These are phyloP conservation scores for Porphyrellus sp. DNA, from an alignment of 1,284 basidiomycete genomes.

Conservation along the genomic window DNA sequence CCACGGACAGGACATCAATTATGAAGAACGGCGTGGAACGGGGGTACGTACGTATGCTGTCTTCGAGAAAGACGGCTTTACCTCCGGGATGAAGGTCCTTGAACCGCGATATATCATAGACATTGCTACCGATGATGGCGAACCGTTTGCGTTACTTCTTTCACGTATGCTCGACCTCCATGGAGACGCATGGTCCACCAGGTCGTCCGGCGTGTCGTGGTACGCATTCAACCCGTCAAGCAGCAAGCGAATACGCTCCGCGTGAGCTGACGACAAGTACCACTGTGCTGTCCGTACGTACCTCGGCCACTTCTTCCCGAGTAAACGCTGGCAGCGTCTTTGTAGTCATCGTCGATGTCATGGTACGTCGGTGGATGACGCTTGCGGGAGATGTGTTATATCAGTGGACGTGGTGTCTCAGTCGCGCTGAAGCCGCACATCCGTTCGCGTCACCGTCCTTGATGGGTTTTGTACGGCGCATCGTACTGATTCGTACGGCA, in stretches of 20 bases:
- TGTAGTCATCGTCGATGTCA: background rate
- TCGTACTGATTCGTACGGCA: no score
- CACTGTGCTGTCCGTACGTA: constrained; percentile 7
- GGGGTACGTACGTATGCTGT: constrained; percentile 61
- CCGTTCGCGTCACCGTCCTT: no score
- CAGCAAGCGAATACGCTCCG: no score
- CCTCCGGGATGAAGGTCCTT: constrained; percentile 82
- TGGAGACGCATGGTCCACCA: constrained; percentile 33
- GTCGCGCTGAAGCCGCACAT: no score
- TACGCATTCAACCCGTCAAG: constrained; percentile 16
- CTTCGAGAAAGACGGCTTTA: constrained; percentile 65
- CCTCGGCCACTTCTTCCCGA: constrained; percentile 39
- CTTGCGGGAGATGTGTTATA: no score
- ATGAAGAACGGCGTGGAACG: background rate
- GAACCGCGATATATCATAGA: constrained; percentile 80
- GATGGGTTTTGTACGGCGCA: no score
- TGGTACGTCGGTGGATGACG: no score
- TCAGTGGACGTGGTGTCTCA: no score
- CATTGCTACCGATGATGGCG: constrained; percentile 81
- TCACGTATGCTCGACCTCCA: no score
- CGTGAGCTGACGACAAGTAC: background rate
- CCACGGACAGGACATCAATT: background rate
- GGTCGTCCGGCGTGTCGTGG: constrained; percentile 59
- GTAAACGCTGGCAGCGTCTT: constrained; percentile 18
- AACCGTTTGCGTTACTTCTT: no score